phyloP scores from a whole-genome alignment of 805 yeast species.

The Ascoidea asiatica region DNA sequence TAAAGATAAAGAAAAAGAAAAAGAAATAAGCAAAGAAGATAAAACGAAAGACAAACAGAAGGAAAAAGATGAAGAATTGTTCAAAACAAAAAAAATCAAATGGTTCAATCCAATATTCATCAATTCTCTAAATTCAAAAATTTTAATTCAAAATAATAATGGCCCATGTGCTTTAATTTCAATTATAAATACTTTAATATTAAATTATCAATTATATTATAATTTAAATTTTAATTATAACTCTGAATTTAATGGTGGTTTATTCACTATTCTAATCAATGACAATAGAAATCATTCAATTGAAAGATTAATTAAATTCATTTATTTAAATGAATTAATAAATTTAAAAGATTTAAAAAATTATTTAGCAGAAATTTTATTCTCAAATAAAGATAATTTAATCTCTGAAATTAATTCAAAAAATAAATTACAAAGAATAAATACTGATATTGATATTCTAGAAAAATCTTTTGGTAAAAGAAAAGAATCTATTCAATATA shows the following conservation, averaged over 20 bases:
- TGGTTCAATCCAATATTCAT: conserved; percentile 8
- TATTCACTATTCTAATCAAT: neutral
- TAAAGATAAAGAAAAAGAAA: neutral
- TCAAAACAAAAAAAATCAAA: conserved; percentile 5
- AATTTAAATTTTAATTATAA: neutral
- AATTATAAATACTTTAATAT: conserved; percentile 25
- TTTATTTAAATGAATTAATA: neutral
- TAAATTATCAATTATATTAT: conserved; percentile 17
- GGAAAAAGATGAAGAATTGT: neutral
- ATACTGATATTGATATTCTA: neutral
- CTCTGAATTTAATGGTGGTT: neutral
- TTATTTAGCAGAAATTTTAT: neutral
- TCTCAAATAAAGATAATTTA: no score
- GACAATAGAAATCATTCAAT: neutral
- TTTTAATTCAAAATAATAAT: conserved; percentile 28
- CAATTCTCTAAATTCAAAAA: conserved; percentile 15
- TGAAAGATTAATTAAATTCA: neutral
- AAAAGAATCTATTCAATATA: neutral
- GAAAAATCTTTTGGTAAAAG: neutral
- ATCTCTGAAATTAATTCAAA: no score
- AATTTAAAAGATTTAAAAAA: neutral
- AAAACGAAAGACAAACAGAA: neutral
- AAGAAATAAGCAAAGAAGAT: neutral
- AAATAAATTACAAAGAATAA: neutral
- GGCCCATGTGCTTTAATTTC: conserved; percentile 37